Evolutionary conservation across 805 yeast species (phyloP).

Genomic region (Alloascoidea africana): DNA sequence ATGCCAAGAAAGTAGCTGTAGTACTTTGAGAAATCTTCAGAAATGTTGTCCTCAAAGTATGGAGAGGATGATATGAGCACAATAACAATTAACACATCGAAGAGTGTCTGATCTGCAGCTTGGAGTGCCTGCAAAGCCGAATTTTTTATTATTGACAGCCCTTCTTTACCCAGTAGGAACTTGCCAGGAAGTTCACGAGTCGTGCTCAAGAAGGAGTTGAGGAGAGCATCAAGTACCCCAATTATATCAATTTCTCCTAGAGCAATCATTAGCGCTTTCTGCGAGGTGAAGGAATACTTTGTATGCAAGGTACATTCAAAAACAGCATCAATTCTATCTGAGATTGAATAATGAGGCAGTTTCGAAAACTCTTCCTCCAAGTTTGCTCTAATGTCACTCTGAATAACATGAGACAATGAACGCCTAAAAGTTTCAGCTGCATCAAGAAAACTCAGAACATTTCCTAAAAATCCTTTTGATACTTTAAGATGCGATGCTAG

Average conservation of each 20-base stretch:
- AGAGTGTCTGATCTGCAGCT: background rate
- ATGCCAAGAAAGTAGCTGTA: no score
- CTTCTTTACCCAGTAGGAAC: background rate
- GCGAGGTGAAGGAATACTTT: background rate
- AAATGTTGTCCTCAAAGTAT: background rate
- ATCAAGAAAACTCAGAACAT: background rate
- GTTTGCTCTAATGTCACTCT: background rate
- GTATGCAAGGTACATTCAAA: background rate
- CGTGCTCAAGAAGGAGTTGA: background rate
- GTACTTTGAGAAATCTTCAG: conserved; percentile 1
- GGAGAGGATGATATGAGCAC: background rate
- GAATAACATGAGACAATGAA: background rate
- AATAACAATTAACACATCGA: background rate
- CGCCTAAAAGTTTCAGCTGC: background rate
- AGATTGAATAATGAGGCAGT: background rate
- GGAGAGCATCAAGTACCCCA: background rate
- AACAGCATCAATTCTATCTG: background rate
- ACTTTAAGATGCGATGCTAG: background rate
- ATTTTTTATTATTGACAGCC: background rate
- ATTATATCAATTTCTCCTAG: background rate
- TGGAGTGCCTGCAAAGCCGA: background rate
- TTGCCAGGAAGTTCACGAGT: no score
- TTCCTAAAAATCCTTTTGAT: no score
- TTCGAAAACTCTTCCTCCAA: background rate
- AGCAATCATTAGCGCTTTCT: background rate